These are phyloP conservation scores for Alternaria consortialis DNA, from an alignment of 2,329 filamentous ascomycete genomes.

Conservation along the genomic window DNA sequence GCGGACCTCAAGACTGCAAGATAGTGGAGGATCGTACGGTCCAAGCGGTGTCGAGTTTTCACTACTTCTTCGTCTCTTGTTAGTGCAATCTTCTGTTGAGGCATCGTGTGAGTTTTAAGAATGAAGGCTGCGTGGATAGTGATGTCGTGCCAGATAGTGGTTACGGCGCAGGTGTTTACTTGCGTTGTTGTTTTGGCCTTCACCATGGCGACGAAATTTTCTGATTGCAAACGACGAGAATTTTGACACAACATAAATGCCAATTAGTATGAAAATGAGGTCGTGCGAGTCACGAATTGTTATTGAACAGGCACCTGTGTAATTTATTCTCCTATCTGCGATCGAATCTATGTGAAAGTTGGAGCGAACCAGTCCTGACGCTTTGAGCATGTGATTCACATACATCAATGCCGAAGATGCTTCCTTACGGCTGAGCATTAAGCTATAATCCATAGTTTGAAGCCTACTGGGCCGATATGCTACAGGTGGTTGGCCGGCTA, in stretches of 20 bases:
- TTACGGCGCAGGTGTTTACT: neutral
- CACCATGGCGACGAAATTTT: slow-evolving; percentile 1
- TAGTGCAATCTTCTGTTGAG: neutral
- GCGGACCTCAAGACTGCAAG: neutral
- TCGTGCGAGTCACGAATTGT: neutral
- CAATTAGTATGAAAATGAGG: neutral
- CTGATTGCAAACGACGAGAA: neutral
- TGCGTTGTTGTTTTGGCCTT: neutral
- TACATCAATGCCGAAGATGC: too few relatives aligned
- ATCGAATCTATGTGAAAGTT: neutral
- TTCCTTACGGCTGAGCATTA: too few relatives aligned
- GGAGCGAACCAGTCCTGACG: neutral
- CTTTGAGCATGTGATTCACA: too few relatives aligned
- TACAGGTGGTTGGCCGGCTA: neutral
- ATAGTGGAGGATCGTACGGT: neutral
- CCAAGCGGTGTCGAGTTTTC: slow-evolving; percentile 1
- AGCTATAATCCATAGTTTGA: neutral
- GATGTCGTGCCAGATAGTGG: neutral
- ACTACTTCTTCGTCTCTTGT: neutral
- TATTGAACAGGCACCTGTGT: neutral
- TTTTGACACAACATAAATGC: neutral
- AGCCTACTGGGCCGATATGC: neutral
- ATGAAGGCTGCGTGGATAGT: neutral
- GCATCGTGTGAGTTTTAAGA: neutral
- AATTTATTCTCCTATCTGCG: too few relatives aligned